These are phyloP conservation scores for Spongiforma sp. DNA, from an alignment of 1,284 basidiomycete species.

Conservation along the genomic window DNA sequence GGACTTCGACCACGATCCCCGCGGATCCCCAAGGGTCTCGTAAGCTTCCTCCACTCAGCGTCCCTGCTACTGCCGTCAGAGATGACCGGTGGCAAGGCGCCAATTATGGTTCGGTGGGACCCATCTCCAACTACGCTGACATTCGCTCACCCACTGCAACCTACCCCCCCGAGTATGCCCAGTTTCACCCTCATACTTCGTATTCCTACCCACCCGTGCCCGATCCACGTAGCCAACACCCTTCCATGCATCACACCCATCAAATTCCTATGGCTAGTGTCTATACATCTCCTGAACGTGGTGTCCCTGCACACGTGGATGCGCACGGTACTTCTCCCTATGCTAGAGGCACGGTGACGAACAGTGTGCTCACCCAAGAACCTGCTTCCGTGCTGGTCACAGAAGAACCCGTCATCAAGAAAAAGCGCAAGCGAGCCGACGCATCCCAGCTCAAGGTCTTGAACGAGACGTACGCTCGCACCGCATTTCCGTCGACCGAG, in stretches of 20 bases:
- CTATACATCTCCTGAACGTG: conserved; percentile 35
- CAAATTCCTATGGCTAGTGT: conserved; percentile 32
- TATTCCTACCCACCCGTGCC: conserved; percentile 43
- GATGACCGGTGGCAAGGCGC: conserved; percentile 54
- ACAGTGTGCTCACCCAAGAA: conserved; percentile 39
- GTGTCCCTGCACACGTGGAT: conserved; percentile 39
- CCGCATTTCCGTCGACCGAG: conserved; percentile 84
- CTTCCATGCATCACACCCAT: conserved; percentile 35
- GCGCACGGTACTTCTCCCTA: conserved; percentile 47
- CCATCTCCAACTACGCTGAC: conserved; percentile 40
- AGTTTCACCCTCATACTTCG: conserved; percentile 40
- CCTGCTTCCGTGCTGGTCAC: conserved; percentile 39
- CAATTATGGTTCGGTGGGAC: conserved; percentile 43
- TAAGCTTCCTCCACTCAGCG: conserved; percentile 53
- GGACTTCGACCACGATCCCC: conserved; percentile 52
- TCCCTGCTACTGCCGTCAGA: conserved; percentile 33
- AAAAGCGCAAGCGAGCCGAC: conserved; percentile 85
- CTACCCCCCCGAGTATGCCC: conserved; percentile 53
- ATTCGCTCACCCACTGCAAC: conserved; percentile 62
- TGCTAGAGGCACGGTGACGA: conserved; percentile 41
- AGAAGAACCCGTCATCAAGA: conserved; percentile 75
- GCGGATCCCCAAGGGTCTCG: conserved; percentile 48
- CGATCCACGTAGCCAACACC: conserved; percentile 35
- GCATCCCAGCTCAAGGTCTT: conserved; percentile 77
- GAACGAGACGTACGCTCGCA: conserved; percentile 79